phyloP scores from a whole-genome alignment of 805 yeast genomes.

The Saturnispora quitensis region DNA sequence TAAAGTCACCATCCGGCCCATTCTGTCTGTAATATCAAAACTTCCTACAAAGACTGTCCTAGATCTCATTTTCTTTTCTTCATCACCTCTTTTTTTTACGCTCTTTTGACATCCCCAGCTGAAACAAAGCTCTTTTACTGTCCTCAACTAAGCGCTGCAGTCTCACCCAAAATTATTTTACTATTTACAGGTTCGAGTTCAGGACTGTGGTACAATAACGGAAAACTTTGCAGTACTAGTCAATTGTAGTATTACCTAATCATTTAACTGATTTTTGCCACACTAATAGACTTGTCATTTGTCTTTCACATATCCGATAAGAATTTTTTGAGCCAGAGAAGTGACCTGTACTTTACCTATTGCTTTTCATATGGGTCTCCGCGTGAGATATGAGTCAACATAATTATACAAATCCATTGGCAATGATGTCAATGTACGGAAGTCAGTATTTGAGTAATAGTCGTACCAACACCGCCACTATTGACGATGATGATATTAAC shows the following conservation, averaged over 20 bases:
- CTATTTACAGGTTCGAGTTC: neutral
- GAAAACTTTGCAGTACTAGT: neutral
- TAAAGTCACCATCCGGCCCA: constrained; percentile 1
- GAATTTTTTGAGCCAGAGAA: neutral
- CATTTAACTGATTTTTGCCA: neutral
- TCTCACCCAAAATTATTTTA: neutral
- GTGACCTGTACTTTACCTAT: neutral
- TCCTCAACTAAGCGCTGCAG: neutral
- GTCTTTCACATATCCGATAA: neutral
- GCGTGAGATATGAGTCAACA: neutral
- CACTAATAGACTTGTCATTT: neutral
- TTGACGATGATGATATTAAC: neutral
- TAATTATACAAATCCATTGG: constrained; percentile 13
- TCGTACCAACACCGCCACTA: neutral
- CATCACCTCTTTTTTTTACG: neutral
- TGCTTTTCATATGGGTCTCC: neutral
- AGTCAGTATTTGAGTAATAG: neutral
- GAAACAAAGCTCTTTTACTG: neutral
- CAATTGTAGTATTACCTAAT: neutral
- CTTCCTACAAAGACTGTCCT: neutral
- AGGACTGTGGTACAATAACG: neutral
- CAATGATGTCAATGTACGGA: constrained; percentile 20
- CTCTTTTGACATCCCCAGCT: neutral
- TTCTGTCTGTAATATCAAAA: neutral
- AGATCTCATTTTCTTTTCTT: neutral